phyloP scores from a whole-genome alignment of 371 early-diverging fungal genomes.

The Batrachochytrium dendrobatidis region DNA sequence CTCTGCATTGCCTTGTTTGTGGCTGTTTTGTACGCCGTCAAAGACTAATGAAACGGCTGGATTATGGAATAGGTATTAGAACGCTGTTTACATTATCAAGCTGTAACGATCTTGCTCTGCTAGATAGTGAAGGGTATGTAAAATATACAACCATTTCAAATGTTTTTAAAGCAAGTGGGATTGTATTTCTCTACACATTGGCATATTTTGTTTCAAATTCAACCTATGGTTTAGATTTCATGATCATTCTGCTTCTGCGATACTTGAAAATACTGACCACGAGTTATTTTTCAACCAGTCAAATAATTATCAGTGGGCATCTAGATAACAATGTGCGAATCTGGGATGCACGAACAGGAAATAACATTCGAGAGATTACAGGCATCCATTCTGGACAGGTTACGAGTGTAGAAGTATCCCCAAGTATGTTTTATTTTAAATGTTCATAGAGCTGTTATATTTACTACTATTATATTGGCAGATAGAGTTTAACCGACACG shows the following conservation, averaged over 20 bases:
- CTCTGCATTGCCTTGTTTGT: background rate
- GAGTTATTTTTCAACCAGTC: constrained; percentile 22
- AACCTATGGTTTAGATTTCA: too few species aligned
- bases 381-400: constrained; percentile 83
- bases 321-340: constrained; percentile 82
- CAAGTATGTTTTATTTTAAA: constrained; percentile 33
- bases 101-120: constrained; percentile 81
- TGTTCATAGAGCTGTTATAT: background rate
- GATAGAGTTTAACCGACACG: too few species aligned
- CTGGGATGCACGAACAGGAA: constrained; percentile 84
- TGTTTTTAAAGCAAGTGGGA: too few species aligned
- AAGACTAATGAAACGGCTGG: too few species aligned
- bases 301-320: constrained; percentile 82
- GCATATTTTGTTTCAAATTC: too few species aligned
- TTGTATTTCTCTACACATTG: too few species aligned
- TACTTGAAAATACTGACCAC: too few species aligned
- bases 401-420: constrained; percentile 69
- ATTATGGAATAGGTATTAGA: constrained; percentile 49
- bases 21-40: too few species aligned
- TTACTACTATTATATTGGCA: too few species aligned
- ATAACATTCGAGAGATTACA: constrained; percentile 71
- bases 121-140: constrained; percentile 71
- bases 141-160: too few species aligned
- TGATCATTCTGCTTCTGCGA: too few species aligned
- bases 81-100: constrained; percentile 91